These are phyloP conservation scores for Pyrenochaeta sp. DNA, from an alignment of 2,329 filamentous ascomycete species.

Conservation along the genomic window DNA sequence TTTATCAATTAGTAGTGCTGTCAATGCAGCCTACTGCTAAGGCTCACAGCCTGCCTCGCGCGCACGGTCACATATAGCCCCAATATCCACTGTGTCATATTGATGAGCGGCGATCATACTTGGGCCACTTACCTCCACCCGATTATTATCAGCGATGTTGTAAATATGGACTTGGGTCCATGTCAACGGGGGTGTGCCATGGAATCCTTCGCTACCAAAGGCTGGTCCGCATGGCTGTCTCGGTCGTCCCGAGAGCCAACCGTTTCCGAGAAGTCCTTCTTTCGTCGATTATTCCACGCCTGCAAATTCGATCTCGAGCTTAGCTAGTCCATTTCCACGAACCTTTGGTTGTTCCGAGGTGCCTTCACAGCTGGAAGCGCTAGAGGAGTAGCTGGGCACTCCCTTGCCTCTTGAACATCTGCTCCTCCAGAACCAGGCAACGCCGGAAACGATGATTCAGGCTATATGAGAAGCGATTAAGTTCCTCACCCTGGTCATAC, in stretches of 20 bases:
- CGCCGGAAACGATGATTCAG: neutral
- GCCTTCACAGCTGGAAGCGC: neutral
- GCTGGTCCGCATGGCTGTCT: constrained; percentile 6
- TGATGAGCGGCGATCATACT: constrained; percentile 12
- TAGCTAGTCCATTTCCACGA: neutral
- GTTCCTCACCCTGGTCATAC: neutral
- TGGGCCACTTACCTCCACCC: constrained; percentile 4
- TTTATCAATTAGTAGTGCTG: neutral
- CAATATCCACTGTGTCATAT: constrained; percentile 4
- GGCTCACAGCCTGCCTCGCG: constrained; percentile 3
- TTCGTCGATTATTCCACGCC: neutral
- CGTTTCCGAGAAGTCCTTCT: neutral
- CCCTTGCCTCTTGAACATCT: neutral
- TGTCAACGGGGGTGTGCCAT: constrained; percentile 5
- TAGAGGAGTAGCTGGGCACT: neutral
- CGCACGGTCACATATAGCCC: constrained; percentile 7
- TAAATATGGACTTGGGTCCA: constrained; percentile 7
- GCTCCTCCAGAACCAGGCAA: neutral
- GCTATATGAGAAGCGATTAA: neutral
- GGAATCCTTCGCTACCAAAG: constrained; percentile 15
- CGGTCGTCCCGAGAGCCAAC: constrained; percentile 6
- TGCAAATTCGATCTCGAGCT: neutral
- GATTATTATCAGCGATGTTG: constrained; percentile 12
- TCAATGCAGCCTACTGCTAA: neutral
- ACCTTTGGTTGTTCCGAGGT: neutral